These are phyloP conservation scores for Sesbania bispinosa DNA, from an alignment of 306 rosid species.

Conservation along the genomic window DNA sequence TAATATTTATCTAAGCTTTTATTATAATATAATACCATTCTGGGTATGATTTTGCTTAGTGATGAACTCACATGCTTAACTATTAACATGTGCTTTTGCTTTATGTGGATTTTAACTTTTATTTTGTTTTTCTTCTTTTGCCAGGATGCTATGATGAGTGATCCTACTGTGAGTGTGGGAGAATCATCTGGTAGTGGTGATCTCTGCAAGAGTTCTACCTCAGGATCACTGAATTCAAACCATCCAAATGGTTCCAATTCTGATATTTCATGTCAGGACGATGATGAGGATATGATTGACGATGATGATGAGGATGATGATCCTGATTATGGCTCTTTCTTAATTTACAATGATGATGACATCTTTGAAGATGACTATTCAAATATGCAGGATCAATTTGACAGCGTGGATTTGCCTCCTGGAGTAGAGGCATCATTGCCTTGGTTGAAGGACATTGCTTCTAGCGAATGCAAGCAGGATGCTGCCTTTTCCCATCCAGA, in stretches of 20 bases:
- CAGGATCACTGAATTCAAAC: conserved; percentile 44
- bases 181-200: conserved; percentile 47
- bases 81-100: not conserved
- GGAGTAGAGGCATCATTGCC: conserved; percentile 79
- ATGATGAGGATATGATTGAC: conserved; percentile 39
- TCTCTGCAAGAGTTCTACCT: conserved; percentile 48
- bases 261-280: conserved; percentile 42
- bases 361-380: conserved; percentile 40
- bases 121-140: conserved; percentile 7
- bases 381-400: conserved; percentile 61
- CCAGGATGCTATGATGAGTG: conserved; percentile 39
- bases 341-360: conserved; percentile 37
- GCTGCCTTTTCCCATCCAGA: conserved; percentile 25
- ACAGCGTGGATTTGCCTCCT: conserved; percentile 72
- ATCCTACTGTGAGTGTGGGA: conserved; percentile 33
- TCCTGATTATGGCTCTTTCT: conserved; percentile 24
- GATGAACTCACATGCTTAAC: not conserved
- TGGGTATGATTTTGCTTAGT: conserved; percentile 2
- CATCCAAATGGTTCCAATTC: conserved; percentile 42
- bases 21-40: too few relatives aligned
- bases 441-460: conserved; percentile 53
- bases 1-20: too few relatives aligned
- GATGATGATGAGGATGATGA: conserved; percentile 42
- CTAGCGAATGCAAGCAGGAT: conserved; percentile 31
- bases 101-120: not conserved